These are phyloP conservation scores for Aspergillus vadensis DNA, from an alignment of 2,329 filamentous ascomycete species.

Conservation along the genomic window DNA sequence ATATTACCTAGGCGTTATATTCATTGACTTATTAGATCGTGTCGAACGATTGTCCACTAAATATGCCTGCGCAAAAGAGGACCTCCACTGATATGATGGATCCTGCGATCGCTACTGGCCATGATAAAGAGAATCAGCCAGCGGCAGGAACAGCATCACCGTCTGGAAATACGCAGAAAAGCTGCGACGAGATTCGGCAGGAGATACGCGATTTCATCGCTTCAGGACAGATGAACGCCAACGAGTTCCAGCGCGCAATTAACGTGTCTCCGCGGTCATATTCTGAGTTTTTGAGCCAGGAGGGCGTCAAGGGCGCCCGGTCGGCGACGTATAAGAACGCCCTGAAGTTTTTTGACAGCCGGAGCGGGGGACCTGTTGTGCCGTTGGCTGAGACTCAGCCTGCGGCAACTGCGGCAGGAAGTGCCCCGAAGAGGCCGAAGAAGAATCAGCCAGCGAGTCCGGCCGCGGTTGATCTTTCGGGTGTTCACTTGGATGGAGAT, in stretches of 20 bases:
- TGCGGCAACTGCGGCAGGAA: not conserved
- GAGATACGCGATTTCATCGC: constrained; percentile 49
- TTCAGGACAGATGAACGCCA: constrained; percentile 48
- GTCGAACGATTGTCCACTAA: too few species aligned
- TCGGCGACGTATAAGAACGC: constrained; percentile 33
- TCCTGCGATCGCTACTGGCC: not conserved
- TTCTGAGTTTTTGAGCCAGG: constrained; percentile 52
- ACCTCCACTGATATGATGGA: not conserved
- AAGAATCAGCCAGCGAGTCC: constrained; percentile 9
- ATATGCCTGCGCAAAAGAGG: not conserved
- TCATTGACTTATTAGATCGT: not conserved
- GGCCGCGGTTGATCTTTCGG: constrained; percentile 43
- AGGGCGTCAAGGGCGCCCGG: constrained; percentile 29
- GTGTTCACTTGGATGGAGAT: constrained; percentile 52
- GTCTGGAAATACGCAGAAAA: not conserved
- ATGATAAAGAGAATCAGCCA: constrained; percentile 6
- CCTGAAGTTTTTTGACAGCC: constrained; percentile 51
- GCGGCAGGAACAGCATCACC: not conserved
- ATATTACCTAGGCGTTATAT: too few species aligned
- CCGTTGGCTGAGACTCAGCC: constrained; percentile 12
- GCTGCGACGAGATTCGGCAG: constrained; percentile 41
- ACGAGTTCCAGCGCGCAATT: constrained; percentile 46
- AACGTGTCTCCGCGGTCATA: constrained; percentile 41
- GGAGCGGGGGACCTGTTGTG: constrained; percentile 53
- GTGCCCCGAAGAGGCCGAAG: constrained; percentile 1